Evolutionary conservation across 306 rosid genomes (phyloP).

Genomic region (Rosa multiflora): DNA sequence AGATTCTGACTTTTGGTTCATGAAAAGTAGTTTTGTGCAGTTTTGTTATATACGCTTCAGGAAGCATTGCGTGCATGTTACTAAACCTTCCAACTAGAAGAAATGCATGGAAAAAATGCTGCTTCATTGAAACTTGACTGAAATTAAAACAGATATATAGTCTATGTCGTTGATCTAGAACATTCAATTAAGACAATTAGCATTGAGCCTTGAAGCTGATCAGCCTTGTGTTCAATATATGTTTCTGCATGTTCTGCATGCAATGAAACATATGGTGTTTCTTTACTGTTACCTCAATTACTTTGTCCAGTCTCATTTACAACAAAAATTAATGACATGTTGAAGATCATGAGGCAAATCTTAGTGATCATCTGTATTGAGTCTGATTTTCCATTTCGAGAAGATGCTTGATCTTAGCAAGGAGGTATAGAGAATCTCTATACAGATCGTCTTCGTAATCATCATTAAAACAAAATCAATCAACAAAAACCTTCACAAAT

Average conservation of each 20-base stretch:
- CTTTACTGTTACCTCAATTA: background rate
- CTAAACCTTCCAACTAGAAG: background rate
- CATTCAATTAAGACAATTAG: background rate
- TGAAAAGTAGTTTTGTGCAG: background rate
- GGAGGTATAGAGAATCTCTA: background rate
- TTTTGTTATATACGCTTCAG: slow-evolving; percentile 8
- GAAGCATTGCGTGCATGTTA: slow-evolving; percentile 4
- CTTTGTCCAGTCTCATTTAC: background rate
- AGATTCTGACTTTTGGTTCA: background rate
- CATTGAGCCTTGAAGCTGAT: background rate
- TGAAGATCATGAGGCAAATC: background rate
- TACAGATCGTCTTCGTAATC: background rate
- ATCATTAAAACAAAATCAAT: background rate
- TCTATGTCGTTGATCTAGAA: background rate
- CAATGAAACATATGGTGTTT: background rate
- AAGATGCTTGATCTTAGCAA: background rate
- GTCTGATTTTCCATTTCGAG: background rate
- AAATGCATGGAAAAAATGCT: background rate
- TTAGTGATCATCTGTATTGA: background rate
- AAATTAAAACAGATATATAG: background rate
- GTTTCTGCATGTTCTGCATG: slow-evolving; percentile 3
- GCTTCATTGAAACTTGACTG: background rate
- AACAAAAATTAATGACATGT: background rate
- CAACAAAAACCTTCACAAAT: background rate
- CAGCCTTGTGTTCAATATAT: background rate